These are phyloP conservation scores for Pseudonitzschia multistriata DNA, from an alignment of 108 stramenopile species.

Conservation along the genomic window DNA sequence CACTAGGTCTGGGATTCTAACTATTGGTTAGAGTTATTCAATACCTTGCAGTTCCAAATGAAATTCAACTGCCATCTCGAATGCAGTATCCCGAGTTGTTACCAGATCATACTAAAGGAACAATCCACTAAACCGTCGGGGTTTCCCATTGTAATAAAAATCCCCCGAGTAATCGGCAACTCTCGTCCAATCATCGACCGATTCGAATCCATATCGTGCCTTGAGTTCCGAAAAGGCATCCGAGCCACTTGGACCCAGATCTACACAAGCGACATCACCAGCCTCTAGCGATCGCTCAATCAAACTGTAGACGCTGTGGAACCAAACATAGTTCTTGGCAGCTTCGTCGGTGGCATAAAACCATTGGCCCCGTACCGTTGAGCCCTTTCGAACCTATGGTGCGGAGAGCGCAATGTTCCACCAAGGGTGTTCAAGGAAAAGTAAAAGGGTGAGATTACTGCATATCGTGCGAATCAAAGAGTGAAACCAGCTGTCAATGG, in stretches of 20 bases:
- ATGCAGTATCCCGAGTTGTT: no score
- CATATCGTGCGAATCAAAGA: background rate
- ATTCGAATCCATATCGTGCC: conserved; percentile 62
- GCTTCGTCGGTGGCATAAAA: conserved; percentile 77
- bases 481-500: background rate
- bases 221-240: conserved; percentile 73
- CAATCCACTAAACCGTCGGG: conserved; percentile 4
- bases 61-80: no score
- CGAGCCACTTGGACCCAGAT: conserved; percentile 69
- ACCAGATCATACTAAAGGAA: background rate
- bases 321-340: conserved; percentile 73
- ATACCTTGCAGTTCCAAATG: no score
- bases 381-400: conserved; percentile 55
- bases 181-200: conserved; percentile 63
- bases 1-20: no score
- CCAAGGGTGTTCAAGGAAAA: background rate
- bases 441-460: background rate
- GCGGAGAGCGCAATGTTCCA: background rate
- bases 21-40: no score
- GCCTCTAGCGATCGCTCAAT: conserved; percentile 59
- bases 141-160: conserved; percentile 45
- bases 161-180: conserved; percentile 63
- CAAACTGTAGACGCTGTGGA: conserved; percentile 63
- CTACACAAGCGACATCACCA: conserved; percentile 60
- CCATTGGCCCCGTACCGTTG: conserved; percentile 73